Conservation (phyloP, 2,329 filamentous ascomycete species). For the Beauveria caledonica region DNA sequence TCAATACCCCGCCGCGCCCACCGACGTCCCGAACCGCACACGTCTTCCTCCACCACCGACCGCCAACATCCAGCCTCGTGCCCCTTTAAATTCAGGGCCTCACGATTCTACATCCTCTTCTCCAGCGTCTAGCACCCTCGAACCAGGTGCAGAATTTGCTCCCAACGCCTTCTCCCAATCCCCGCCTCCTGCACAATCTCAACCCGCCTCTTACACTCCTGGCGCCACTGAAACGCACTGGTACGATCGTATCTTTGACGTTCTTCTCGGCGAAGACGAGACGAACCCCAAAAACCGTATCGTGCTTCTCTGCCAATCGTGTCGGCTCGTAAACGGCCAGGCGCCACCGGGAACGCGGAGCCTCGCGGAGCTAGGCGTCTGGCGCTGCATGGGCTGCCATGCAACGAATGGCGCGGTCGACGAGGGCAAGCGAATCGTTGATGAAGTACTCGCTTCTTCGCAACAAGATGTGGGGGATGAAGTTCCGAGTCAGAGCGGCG, state of each 20-base stretch:
- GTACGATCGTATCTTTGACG: constrained; percentile 92
- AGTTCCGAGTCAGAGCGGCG: constrained; percentile 10
- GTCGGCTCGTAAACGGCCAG: constrained; percentile 88
- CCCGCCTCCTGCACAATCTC: constrained; percentile 16
- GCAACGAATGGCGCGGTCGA: constrained; percentile 74
- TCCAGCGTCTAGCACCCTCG: constrained; percentile 22
- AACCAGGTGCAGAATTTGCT: constrained; percentile 58
- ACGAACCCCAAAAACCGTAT: constrained; percentile 85
- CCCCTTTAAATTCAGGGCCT: constrained; percentile 16
- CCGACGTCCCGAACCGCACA: constrained; percentile 29
- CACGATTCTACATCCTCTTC: constrained; percentile 1
- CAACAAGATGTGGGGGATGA: constrained; percentile 14
- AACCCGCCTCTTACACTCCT: constrained; percentile 13
- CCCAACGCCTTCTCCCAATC: constrained; percentile 55
- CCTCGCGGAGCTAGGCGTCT: constrained; percentile 71
- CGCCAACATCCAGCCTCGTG: constrained; percentile 48
- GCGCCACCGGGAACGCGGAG: constrained; percentile 78
- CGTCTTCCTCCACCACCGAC: constrained; percentile 51
- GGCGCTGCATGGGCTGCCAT: constrained; percentile 84
- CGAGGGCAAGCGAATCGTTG: constrained; percentile 64
- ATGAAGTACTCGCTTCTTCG: constrained; percentile 44
- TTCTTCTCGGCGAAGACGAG: constrained; percentile 91
- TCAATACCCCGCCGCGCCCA: constrained; percentile 16
- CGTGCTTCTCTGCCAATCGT: constrained; percentile 73
- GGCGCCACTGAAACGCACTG: constrained; percentile 51